These are phyloP conservation scores for Flaveria trinervia DNA, from an alignment of 129 eudicot genomes.

Conservation along the genomic window DNA sequence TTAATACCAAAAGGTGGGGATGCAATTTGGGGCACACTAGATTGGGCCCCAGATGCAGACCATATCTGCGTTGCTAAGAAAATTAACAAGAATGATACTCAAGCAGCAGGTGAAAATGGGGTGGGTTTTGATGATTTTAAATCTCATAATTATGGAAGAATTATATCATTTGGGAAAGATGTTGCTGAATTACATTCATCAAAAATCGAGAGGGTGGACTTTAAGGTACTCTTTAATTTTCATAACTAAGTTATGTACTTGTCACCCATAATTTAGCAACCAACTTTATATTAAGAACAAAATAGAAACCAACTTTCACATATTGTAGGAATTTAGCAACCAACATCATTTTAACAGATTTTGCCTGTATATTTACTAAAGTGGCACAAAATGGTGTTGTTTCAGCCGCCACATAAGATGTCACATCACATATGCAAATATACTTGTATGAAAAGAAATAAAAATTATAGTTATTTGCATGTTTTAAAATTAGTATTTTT, in stretches of 20 bases:
- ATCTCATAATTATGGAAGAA: constrained; percentile 8
- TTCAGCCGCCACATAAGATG: neutral
- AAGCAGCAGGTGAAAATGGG: constrained; percentile 1
- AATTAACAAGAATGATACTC: neutral
- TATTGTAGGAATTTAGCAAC: neutral
- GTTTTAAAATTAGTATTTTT: neutral
- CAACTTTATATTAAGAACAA: neutral
- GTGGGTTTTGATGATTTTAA: constrained; percentile 3
- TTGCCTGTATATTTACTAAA: neutral
- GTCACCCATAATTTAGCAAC: neutral
- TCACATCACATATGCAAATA: neutral
- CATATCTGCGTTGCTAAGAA: constrained; percentile 14
- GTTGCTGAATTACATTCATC: constrained; percentile 12
- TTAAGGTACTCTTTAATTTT: constrained; percentile 12
- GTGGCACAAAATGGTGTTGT: neutral
- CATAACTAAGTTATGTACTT: neutral
- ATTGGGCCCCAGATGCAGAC: constrained; percentile 18
- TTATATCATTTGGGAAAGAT: constrained; percentile 17
- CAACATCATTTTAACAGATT: neutral
- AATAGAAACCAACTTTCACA: neutral
- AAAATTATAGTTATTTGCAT: neutral
- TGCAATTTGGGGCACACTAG: constrained; percentile 10
- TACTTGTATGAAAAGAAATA: neutral
- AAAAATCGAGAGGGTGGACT: constrained; percentile 9
- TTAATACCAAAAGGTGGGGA: constrained; percentile 17